Evolutionary conservation across 2,329 filamentous ascomycete species (phyloP), one percentile per base, ranked within the genome.

Genomic region (Neopestalotiopsis rosae): DNA sequence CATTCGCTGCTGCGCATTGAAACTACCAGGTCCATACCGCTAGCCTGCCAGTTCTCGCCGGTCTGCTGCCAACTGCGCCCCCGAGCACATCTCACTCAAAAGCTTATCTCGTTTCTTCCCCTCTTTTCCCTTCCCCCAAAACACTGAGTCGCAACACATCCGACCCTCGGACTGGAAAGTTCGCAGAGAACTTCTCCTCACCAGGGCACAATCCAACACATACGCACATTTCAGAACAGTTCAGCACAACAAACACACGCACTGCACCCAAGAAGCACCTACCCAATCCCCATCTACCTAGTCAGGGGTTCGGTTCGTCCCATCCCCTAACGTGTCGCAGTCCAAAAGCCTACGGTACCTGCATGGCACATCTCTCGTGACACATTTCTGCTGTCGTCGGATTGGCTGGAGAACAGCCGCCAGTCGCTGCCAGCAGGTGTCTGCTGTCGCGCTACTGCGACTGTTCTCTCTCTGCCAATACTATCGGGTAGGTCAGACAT

Each of bases 151-250:
- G 28, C 59, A 24, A 40, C 28, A 30, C 24, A 34, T 49, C 62
- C 38, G 62, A 65, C 40, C 42, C 32, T 66, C 63, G 68, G 71
- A 64, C 72, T 67, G 62, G 72, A 72, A 72, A 70, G 56, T 73
- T 73, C 71, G 69, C 71, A 66, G 71, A 67, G 70, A 70, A 72
- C 72, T 75, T 77, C 71, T 71, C 72, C 71, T 72, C 71, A 71
- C 71, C 69, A 68, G 64, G 77, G 45, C 70, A 78, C 70, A 77
- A 72, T 71, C 75, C 75, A 80, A 78, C 79, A 79, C 79, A 81
- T 79, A 59, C 28, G 59, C 32, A 84, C 77, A 82, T 82, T 80
- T 84, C 81, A 83, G 81, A 79, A 83, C 81, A 81, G 79, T 75
- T 40, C 62, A 38, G 12, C 30, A 49, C n/a, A 24, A 28, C 58